Evolutionary conservation across 106 monocot species (phyloP), one percentile per base, ranked within the genome.

Genomic region (Xerophyta viscosa): DNA sequence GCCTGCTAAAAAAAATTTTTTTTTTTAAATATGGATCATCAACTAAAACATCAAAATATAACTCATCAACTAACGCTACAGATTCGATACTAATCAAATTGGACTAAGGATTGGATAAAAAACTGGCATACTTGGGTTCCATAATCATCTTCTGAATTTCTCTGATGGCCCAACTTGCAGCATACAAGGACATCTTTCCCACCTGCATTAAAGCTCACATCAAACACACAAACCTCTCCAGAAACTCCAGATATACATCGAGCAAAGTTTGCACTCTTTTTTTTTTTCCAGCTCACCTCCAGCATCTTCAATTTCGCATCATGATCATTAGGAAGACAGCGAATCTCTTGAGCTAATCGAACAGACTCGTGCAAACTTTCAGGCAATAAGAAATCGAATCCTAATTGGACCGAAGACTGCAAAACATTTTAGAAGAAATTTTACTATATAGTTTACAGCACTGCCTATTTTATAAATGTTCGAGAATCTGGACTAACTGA

Each of bases 131-230:
- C 94, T 72, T 77, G 26, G 88, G 84, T 39, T 96, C 85, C 3
- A 96, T 80, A 25, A 65, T 50, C 39, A 89, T 81, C 26, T 85
- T 88, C 46, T 96, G 88, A 52, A 96, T 66, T 31, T 96, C 88
- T 76, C 71, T 72, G 67, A 96, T 76, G 20, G 84, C 84, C 45
- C 72, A 88, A 73, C 94, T 96, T 31, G 88, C 81, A 58, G 94
- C 84, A 74, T 96, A 96, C 30, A 96, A 22, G 26, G 81, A 78
- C 41, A 96, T 89, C 62, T 85, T 88, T 12, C 68, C 75, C 41
- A 96, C 81, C 94, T 96, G 78, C 56, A 72, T 41, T n/a, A 71
- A 48, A 37, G 4, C 15, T 42, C 50, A 53, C 22, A 14, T 8
- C 26, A 6, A 25, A n/a, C 6, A 17, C 15, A 14, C 26, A 8